Evolutionary conservation across 768 basidiomycete genomes (phyloP).

Genomic region (Gloeophyllum trabeum): DNA sequence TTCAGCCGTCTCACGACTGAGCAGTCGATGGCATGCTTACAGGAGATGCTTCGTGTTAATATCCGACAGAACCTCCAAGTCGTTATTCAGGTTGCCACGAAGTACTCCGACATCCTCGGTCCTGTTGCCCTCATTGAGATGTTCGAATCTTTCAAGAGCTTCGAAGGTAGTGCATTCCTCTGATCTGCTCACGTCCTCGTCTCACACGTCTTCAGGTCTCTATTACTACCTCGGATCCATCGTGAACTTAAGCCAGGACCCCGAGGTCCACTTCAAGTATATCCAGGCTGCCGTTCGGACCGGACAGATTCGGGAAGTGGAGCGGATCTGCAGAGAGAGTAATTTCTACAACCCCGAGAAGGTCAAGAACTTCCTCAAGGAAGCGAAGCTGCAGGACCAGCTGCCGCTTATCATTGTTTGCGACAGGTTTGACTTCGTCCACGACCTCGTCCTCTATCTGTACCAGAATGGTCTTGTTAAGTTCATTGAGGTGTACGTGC

Average conservation of each 20-base stretch:
- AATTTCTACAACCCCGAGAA: slow-evolving; percentile 98
- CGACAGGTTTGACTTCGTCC: slow-evolving; percentile 99
- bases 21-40: slow-evolving; percentile 90
- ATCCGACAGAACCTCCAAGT: slow-evolving; percentile 96
- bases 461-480: slow-evolving; percentile 95
- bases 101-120: slow-evolving; percentile 96
- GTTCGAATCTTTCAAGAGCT: slow-evolving; percentile 96
- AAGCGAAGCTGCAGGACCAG: slow-evolving; percentile 93
- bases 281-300: slow-evolving; percentile 98
- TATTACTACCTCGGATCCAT: slow-evolving; percentile 98
- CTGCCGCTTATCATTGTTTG: slow-evolving; percentile 99
- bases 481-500: slow-evolving; percentile 99
- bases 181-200: not conserved
- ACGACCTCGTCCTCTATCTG: slow-evolving; percentile 95
- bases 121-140: slow-evolving; percentile 97
- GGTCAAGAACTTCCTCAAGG: slow-evolving; percentile 99
- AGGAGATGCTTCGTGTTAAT: slow-evolving; percentile 95
- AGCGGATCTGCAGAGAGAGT: slow-evolving; percentile 96
- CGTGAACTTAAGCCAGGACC: slow-evolving; percentile 92
- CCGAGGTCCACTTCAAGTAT: slow-evolving; percentile 99
- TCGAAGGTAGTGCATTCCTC: slow-evolving; percentile 53
- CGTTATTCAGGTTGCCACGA: slow-evolving; percentile 95
- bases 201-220: slow-evolving; percentile 38
- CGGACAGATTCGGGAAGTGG: slow-evolving; percentile 96
- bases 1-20: slow-evolving; percentile 96